These are phyloP conservation scores for Fomitopsis pulvina DNA, from an alignment of 768 basidiomycete genomes.

Conservation along the genomic window DNA sequence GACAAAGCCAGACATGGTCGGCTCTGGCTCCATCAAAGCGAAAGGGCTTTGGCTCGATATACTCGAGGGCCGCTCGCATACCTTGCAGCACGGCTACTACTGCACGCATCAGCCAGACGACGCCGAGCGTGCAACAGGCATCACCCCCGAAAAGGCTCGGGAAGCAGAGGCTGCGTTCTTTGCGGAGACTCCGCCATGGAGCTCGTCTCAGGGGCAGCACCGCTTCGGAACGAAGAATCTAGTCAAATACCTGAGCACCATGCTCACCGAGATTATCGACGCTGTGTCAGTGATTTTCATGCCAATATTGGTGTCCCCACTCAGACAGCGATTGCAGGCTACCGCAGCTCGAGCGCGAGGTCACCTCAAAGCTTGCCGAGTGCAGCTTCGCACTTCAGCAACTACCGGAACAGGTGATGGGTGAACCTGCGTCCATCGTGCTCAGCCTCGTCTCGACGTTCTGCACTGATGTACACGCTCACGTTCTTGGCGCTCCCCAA, in stretches of 20 bases:
- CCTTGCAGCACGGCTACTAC: conserved; percentile 44
- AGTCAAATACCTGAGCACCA: conserved; percentile 43
- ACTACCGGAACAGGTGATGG: conserved; percentile 9
- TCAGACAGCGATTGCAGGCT: conserved; percentile 1
- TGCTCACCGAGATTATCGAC: conserved; percentile 32
- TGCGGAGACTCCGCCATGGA: conserved; percentile 45
- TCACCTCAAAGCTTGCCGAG: conserved; percentile 6
- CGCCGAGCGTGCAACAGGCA: conserved; percentile 35
- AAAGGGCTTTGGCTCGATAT: conserved; percentile 43
- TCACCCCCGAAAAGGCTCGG: conserved; percentile 34
- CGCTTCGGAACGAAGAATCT: conserved; percentile 55
- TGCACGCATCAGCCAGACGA: conserved; percentile 66
- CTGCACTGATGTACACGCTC: conserved; percentile 5
- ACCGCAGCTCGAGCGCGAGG: conserved; percentile 6
- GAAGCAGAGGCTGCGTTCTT: conserved; percentile 41
- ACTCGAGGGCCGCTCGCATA: conserved; percentile 40
- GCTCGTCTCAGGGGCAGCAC: conserved; percentile 31
- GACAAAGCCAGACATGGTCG: conserved; percentile 55
- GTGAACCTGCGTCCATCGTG: conserved; percentile 13
- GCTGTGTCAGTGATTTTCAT: conserved; percentile 2
- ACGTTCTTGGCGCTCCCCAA: conserved; percentile 7
- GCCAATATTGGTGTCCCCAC: too few species aligned
- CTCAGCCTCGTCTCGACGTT: conserved; percentile 11
- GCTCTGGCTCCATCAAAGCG: conserved; percentile 33
- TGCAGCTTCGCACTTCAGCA: conserved; percentile 5